phyloP scores from a whole-genome alignment of 768 basidiomycete species.

The Lyophyllum shimeji region DNA sequence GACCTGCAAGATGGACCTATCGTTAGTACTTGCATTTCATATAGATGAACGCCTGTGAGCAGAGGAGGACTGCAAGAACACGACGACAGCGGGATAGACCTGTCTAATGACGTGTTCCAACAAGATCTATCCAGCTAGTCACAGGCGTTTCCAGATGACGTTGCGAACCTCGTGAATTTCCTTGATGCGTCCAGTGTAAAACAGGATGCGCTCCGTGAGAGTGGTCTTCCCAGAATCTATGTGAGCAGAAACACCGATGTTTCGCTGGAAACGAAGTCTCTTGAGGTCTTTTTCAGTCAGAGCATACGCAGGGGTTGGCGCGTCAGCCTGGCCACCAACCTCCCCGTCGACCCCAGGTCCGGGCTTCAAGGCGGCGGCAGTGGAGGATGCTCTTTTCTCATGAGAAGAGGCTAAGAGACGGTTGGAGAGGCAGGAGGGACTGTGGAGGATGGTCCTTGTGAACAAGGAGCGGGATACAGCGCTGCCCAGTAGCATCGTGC shows the following conservation, averaged over 20 bases:
- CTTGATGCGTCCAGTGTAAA: constrained; percentile 92
- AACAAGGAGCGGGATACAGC: constrained; percentile 16
- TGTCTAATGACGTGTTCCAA: constrained; percentile 7
- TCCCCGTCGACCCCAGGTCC: constrained; percentile 15
- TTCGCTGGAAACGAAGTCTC: constrained; percentile 77
- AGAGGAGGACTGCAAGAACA: constrained; percentile 16
- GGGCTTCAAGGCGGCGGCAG: constrained; percentile 42
- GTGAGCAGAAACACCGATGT: constrained; percentile 95
- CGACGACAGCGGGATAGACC: constrained; percentile 6
- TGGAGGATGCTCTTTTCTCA: constrained; percentile 40
- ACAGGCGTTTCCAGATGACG: constrained; percentile 18
- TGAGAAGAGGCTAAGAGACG: constrained; percentile 2
- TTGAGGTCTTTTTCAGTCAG: constrained; percentile 65
- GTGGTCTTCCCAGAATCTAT: constrained; percentile 99
- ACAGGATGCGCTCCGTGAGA: constrained; percentile 92
- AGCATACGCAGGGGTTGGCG: constrained; percentile 35
- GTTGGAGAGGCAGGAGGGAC: constrained; percentile 2
- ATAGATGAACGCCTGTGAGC: constrained; percentile 20
- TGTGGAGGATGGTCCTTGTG: constrained; percentile 5
- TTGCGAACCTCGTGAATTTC: constrained; percentile 92
- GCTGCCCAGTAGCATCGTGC: constrained; percentile 21
- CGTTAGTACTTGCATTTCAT: constrained; percentile 1
- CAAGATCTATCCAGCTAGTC: constrained; percentile 10
- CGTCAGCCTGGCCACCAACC: constrained; percentile 14
- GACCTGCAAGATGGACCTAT: constrained; percentile 51